Evolutionary conservation across 2,329 filamentous ascomycete genomes (phyloP).

Genomic region (Pseudogymnoascus sp.): DNA sequence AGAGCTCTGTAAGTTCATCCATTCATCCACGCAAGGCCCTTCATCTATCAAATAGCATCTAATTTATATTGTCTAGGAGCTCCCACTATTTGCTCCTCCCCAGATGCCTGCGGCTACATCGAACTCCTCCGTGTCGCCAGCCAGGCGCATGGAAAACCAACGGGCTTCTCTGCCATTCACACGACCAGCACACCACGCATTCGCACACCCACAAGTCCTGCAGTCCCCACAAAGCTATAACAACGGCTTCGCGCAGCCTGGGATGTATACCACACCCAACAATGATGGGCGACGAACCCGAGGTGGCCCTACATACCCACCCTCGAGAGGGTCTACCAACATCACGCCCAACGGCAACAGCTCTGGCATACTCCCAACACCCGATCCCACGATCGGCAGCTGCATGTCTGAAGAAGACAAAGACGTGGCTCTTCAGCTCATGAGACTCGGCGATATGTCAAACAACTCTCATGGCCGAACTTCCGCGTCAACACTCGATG

Average conservation of each 20-base stretch:
- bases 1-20: constrained; percentile 79
- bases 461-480: constrained; percentile 90
- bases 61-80: constrained; percentile 53
- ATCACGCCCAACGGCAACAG: constrained; percentile 35
- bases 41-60: not conserved
- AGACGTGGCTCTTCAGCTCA: constrained; percentile 92
- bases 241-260: constrained; percentile 44
- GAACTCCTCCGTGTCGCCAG: constrained; percentile 92
- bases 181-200: constrained; percentile 68
- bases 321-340: constrained; percentile 31
- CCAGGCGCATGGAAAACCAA: constrained; percentile 66
- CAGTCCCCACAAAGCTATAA: constrained; percentile 75
- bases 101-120: constrained; percentile 92
- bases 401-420: constrained; percentile 91
- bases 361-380: constrained; percentile 71
- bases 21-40: not conserved
- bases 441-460: constrained; percentile 88
- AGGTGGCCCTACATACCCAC: constrained; percentile 49
- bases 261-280: constrained; percentile 53
- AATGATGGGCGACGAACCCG: constrained; percentile 57
- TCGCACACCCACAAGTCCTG: constrained; percentile 65
- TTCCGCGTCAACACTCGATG: constrained; percentile 86
- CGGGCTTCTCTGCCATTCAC: constrained; percentile 67
- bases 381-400: constrained; percentile 93
- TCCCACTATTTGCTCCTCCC: constrained; percentile 87